Evolutionary conservation across 441 rosid genomes (phyloP), one percentile per base, ranked within the genome.

Genomic region (Rhodomyrtus psidioides): DNA sequence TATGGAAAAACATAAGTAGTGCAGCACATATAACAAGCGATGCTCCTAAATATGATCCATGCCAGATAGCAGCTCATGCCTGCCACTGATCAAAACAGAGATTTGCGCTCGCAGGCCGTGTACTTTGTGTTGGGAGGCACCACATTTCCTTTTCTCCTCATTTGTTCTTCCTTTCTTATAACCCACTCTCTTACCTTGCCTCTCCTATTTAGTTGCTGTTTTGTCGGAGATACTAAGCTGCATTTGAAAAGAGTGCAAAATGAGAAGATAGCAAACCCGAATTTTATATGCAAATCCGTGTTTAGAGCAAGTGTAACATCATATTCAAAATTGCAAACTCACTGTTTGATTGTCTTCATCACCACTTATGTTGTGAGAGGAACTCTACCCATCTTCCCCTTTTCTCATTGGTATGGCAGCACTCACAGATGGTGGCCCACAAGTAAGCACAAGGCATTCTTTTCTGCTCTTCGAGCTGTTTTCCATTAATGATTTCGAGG

Each of bases 391-490:
- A 70, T 89, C 90, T 87, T 88, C 94, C 13, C 86, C 93, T 84
- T 95, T 92, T 76, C 93, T 95, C 2, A 86, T 84, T 10, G 94
- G 96, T 85, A 87, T 84, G 0, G 93, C 86, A 27, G 94, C 83
- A 85, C 87, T 88, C 34, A 92, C 1, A 55, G 95, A 93, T 46
- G 95, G 92, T 5, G 94, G 93, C 34, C 98, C 99, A 87, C 99
- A 97, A 30, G 96, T 92, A 86, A 96, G 97, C 82, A 96, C 99
- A 75, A 97, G 91, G 89, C 90, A 96, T 89, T 96, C 98, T 90
- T 97, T 97, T 91, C 95, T 92, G 58, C 90, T 95, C 93, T 94
- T 97, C 42, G 97, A 76, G 90, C 99, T 97, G 93, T 83, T 76
- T 85, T 58, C n/a, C 26, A 42, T 55, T 49, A 55, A 75, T 83